phyloP scores from a whole-genome alignment of 208 protist genomes.

The Trypanosomatidae sp. region DNA sequence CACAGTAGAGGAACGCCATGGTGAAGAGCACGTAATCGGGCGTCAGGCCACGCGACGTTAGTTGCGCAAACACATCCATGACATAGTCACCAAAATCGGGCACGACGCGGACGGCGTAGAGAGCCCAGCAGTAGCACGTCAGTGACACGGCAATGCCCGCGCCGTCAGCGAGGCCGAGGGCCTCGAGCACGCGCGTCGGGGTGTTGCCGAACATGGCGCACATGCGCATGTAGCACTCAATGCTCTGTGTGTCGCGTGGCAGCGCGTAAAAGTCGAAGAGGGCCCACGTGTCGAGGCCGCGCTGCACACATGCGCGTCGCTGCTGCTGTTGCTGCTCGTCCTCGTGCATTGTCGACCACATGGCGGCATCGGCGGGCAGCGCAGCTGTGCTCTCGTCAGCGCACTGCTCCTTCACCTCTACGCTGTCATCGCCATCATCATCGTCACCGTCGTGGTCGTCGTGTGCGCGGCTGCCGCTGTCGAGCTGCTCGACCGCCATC shows the following conservation, averaged over 20 bases:
- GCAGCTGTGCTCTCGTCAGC: background rate
- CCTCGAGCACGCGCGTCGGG: slow-evolving; percentile 52
- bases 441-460: background rate
- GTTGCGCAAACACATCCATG: slow-evolving; percentile 54
- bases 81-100: slow-evolving; percentile 66
- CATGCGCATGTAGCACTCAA: slow-evolving; percentile 73
- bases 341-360: background rate
- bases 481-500: slow-evolving; percentile 29
- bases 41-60: slow-evolving; percentile 53
- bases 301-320: slow-evolving; percentile 9
- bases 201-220: slow-evolving; percentile 22
- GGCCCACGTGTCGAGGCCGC: slow-evolving; percentile 70
- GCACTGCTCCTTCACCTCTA: background rate
- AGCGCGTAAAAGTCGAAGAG: slow-evolving; percentile 84
- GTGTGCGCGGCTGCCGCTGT: background rate
- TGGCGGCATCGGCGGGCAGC: background rate
- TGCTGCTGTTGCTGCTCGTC: background rate
- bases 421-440: background rate
- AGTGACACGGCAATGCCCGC: slow-evolving; percentile 34
- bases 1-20: slow-evolving; percentile 60
- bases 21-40: slow-evolving; percentile 75
- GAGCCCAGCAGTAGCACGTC: slow-evolving; percentile 62
- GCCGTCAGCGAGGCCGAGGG: slow-evolving; percentile 50
- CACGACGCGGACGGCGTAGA: slow-evolving; percentile 54
- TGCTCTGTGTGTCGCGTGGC: slow-evolving; percentile 18